Evolutionary conservation across 768 basidiomycete species (phyloP).

Genomic region (Sarcodon sp.): DNA sequence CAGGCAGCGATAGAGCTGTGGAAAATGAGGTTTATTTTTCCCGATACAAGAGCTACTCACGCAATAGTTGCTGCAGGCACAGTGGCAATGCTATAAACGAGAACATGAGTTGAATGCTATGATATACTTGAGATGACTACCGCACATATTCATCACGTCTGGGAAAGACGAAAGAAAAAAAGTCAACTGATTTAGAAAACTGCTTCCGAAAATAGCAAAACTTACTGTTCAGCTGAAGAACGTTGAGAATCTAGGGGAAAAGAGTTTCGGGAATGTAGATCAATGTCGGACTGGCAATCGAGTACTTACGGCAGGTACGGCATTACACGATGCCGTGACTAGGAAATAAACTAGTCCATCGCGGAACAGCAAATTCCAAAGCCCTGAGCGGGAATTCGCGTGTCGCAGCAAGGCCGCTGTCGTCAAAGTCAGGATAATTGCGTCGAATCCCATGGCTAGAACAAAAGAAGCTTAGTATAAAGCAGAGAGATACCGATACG

Average conservation of each 20-base stretch:
- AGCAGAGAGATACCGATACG: background rate
- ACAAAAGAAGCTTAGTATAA: constrained; percentile 1
- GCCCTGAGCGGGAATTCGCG: constrained; percentile 35
- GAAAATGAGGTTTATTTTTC: background rate
- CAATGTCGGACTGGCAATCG: background rate
- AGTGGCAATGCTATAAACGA: constrained; percentile 32
- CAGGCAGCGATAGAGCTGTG: constrained; percentile 56
- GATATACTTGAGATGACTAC: constrained; percentile 3
- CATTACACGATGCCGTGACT: constrained; percentile 51
- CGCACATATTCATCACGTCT: constrained; percentile 57
- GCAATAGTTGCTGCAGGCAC: constrained; percentile 11
- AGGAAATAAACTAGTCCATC: constrained; percentile 64
- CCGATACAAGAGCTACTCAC: constrained; percentile 2
- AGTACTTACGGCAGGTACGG: constrained; percentile 47
- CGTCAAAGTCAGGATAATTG: constrained; percentile 44
- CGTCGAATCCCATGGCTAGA: constrained; percentile 59
- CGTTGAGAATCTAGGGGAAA: constrained; percentile 34
- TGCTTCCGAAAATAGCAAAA: constrained; percentile 1
- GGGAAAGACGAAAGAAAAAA: background rate
- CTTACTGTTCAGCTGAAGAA: constrained; percentile 48
- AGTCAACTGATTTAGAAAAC: constrained; percentile 2
- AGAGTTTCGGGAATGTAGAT: no score
- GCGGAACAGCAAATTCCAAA: constrained; percentile 63
- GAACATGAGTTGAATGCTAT: constrained; percentile 1
- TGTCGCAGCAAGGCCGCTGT: constrained; percentile 34